These are phyloP conservation scores for Linderniella brevidens DNA, from an alignment of 257 asterid genomes.

Conservation along the genomic window DNA sequence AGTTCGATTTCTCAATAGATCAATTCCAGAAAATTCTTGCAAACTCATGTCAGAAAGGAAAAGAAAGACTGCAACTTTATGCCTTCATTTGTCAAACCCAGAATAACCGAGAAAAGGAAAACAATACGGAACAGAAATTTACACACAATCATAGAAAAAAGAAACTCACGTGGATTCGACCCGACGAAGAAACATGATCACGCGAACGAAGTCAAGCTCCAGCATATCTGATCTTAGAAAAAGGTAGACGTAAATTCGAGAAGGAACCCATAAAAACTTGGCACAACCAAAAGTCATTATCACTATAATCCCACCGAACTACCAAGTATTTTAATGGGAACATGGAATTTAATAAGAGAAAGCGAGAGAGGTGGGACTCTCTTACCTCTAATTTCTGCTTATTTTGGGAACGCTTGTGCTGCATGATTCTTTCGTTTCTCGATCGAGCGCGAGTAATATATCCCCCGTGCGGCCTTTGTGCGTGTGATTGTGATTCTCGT, in stretches of 20 bases:
- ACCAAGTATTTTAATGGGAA: neutral
- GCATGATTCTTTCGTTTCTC: constrained; percentile 15
- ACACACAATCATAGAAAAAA: no score
- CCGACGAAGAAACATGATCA: constrained; percentile 20
- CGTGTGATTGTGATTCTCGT: no score
- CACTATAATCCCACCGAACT: constrained; percentile 1
- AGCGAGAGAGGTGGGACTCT: constrained; percentile 4
- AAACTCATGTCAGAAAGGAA: neutral
- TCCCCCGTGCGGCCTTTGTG: no score
- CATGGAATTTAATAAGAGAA: neutral
- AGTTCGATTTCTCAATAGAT: no score
- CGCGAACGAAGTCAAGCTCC: constrained; percentile 18
- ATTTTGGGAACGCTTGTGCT: constrained; percentile 14
- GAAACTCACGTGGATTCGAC: constrained; percentile 26
- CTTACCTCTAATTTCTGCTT: constrained; percentile 10
- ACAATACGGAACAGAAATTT: neutral
- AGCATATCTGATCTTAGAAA: constrained; percentile 14
- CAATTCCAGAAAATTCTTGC: neutral
- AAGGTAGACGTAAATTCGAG: constrained; percentile 8
- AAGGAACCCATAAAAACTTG: constrained; percentile 8
- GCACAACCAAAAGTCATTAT: constrained; percentile 4
- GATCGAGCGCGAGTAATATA: no score
- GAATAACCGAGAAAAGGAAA: neutral
- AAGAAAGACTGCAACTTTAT: no score
- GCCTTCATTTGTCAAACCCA: neutral